Evolutionary conservation across 2,329 filamentous ascomycete genomes (phyloP).

Genomic region (Colletotrichum caudatum): DNA sequence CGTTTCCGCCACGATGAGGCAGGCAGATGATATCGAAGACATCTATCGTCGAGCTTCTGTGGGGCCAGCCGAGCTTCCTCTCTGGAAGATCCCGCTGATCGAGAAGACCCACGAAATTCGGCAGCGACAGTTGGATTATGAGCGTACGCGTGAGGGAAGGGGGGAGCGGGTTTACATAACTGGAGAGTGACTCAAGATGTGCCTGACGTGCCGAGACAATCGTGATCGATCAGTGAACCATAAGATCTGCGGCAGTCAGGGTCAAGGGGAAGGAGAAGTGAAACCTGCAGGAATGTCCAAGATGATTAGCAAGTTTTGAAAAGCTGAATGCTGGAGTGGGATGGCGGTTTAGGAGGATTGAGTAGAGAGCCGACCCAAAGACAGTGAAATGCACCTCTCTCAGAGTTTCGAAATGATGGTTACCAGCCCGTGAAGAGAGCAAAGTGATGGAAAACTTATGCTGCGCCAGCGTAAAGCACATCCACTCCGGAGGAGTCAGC

Average conservation of each 20-base stretch:
- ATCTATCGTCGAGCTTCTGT: not conserved
- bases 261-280: not conserved
- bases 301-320: not conserved
- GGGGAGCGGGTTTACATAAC: no score
- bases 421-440: not conserved
- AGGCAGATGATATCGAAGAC: not conserved
- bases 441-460: no score
- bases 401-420: not conserved
- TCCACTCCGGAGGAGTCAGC: not conserved
- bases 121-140: not conserved
- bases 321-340: rapidly evolving
- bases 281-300: not conserved
- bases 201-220: not conserved
- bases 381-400: not conserved
- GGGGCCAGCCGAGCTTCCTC: not conserved
- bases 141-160: not conserved
- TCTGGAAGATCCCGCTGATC: not conserved
- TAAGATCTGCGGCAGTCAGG: no score
- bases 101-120: not conserved
- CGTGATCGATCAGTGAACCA: not conserved
- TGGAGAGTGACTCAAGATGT: not conserved
- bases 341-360: not conserved
- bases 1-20: not conserved
- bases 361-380: not conserved
- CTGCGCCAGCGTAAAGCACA: not conserved